Evolutionary conservation across 1,284 basidiomycete genomes (phyloP).

Genomic region (Fomitopsis schrenkii): DNA sequence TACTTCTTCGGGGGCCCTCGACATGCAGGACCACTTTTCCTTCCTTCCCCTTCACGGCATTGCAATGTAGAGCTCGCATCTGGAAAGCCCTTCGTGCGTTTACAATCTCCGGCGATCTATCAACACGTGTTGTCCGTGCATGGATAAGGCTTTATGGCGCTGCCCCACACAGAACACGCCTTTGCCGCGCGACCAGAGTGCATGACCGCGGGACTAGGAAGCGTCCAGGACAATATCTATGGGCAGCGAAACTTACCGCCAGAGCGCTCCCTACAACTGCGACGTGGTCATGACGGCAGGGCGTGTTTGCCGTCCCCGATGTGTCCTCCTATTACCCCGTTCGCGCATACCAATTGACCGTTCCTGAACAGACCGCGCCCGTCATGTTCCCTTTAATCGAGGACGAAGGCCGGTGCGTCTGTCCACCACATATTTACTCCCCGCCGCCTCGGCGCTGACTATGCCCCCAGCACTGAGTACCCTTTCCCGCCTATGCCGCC

Average conservation of each 20-base stretch:
- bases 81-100: not conserved
- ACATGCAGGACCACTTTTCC: not conserved
- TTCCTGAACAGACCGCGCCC: slow-evolving; percentile 10
- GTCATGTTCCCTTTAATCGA: slow-evolving; percentile 3
- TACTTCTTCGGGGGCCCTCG: not conserved
- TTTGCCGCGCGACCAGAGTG: slow-evolving; percentile 17
- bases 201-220: slow-evolving; percentile 14
- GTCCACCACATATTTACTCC: slow-evolving; percentile 8
- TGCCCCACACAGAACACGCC: slow-evolving; percentile 15
- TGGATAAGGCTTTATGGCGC: slow-evolving; percentile 4
- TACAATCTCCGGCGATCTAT: slow-evolving; percentile 12
- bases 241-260: slow-evolving; percentile 5
- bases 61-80: not conserved
- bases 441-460: not conserved
- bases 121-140: slow-evolving; percentile 21
- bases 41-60: not conserved
- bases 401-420: slow-evolving; percentile 2
- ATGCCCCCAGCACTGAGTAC: slow-evolving; percentile 13
- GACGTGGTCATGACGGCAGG: slow-evolving; percentile 15
- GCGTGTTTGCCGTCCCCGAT: slow-evolving; percentile 6
- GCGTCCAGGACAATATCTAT: slow-evolving; percentile 15
- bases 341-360: slow-evolving; percentile 6
- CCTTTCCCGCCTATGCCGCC: slow-evolving; percentile 15
- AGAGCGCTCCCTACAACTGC: slow-evolving; percentile 11
- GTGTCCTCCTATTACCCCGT: slow-evolving; percentile 9